A percentile compares a stretch with the other conserved stretches of the same genome.
Evolutionary conservation across 2,329 filamentous ascomycete species (phyloP).

Genomic region (Fusarium sp.): DNA sequence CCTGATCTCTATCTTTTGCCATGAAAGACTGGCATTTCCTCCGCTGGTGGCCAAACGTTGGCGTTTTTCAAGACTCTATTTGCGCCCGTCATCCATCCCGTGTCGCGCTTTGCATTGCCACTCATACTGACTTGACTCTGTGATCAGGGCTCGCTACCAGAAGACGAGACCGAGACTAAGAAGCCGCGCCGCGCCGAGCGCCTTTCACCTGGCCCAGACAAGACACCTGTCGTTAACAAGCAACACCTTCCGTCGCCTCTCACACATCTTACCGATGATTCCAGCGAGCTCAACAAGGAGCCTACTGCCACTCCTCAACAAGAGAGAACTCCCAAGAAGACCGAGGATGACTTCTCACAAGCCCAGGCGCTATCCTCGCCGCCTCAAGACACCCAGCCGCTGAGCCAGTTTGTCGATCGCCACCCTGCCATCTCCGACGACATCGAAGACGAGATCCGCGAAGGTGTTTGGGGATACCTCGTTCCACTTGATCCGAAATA

Average conservation of each 20-base stretch:
- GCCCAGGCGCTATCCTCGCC: constrained; percentile 69
- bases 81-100: constrained; percentile 24
- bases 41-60: constrained; percentile 14
- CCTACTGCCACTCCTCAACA: constrained; percentile 78
- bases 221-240: constrained; percentile 73
- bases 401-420: constrained; percentile 82
- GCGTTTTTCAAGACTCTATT: constrained; percentile 5
- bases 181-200: constrained; percentile 86
- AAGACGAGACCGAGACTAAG: constrained; percentile 78
- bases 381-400: constrained; percentile 73
- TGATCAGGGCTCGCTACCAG: constrained; percentile 74
- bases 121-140: constrained; percentile 43
- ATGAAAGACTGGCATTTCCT: constrained; percentile 6
- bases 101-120: constrained; percentile 23
- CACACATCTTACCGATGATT: constrained; percentile 74
- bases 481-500: constrained; percentile 83
- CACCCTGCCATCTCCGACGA: constrained; percentile 82
- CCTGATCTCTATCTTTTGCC: constrained; percentile 15
- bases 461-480: constrained; percentile 97
- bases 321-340: constrained; percentile 67
- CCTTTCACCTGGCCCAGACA: constrained; percentile 70
- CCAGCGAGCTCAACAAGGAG: constrained; percentile 75
- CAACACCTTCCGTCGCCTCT: constrained; percentile 86
- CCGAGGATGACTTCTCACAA: constrained; percentile 64
- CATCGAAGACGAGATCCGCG: constrained; percentile 84